Percentiles rank a stretch among this genome's conserved stretches.
Conservation (phyloP, 495 filamentous ascomycete genomes). For the Neohortaea acidophila region DNA sequence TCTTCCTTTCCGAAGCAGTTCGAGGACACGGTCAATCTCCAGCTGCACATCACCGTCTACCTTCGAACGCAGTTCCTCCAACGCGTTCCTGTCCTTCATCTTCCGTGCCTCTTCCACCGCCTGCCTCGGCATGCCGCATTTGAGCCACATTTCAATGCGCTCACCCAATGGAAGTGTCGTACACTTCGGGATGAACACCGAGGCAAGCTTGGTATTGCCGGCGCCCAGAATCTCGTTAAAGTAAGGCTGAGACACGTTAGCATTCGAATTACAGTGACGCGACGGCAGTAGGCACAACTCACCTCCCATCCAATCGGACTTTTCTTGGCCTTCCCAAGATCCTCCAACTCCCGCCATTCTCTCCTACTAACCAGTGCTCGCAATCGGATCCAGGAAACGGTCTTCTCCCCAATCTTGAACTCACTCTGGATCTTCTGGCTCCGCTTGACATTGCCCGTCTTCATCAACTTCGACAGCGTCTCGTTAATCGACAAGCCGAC, state of each 20-base stretch:
- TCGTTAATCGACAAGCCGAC: conserved; percentile 75
- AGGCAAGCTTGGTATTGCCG: conserved; percentile 77
- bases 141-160: conserved; percentile 83
- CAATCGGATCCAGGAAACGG: conserved; percentile 78
- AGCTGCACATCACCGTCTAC: conserved; percentile 39
- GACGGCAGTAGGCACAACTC: conserved; percentile 21
- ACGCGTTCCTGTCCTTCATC: conserved; percentile 56
- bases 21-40: conserved; percentile 50
- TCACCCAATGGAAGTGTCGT: conserved; percentile 45
- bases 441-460: conserved; percentile 56
- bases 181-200: conserved; percentile 78
- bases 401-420: conserved; percentile 83
- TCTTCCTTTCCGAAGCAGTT: conserved; percentile 27
- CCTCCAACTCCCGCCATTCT: conserved; percentile 85
- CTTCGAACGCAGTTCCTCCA: conserved; percentile 43
- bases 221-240: conserved; percentile 78
- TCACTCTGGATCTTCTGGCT: conserved; percentile 77
- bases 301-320: conserved; percentile 97
- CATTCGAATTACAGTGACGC: conserved; percentile 1
- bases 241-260: conserved; percentile 48
- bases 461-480: conserved; percentile 71
- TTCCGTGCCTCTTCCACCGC: conserved; percentile 84
- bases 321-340: conserved; percentile 53
- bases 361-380: conserved; percentile 77
- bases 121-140: conserved; percentile 79